These are phyloP conservation scores for Phytophthora niederhauseri DNA, from an alignment of 352 stramenopile species.

Conservation along the genomic window DNA sequence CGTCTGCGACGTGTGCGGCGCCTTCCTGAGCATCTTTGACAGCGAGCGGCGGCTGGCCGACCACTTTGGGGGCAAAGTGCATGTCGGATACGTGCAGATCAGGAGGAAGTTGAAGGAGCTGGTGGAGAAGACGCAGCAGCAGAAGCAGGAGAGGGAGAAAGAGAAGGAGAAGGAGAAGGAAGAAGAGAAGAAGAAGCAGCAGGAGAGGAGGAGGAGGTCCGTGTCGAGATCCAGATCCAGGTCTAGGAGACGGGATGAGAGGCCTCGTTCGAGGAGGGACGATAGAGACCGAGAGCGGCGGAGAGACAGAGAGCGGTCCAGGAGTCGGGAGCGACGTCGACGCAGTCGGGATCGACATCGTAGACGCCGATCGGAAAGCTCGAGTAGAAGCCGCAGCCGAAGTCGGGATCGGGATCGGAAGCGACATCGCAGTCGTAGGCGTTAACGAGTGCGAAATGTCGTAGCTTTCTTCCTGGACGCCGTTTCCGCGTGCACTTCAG, in stretches of 20 bases:
- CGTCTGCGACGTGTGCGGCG: conserved; percentile 92
- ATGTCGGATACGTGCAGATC: conserved; percentile 92
- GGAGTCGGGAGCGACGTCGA: conserved; percentile 28
- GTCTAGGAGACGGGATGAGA: background rate
- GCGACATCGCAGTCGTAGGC: conserved; percentile 45
- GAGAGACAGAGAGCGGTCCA: conserved; percentile 20
- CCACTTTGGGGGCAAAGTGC: conserved; percentile 92
- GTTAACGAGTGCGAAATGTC: conserved; percentile 6
- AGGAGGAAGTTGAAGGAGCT: conserved; percentile 85
- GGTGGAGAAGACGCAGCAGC: conserved; percentile 21
- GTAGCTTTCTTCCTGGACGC: background rate
- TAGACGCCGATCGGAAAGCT: conserved; percentile 39
- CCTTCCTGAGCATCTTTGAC: conserved; percentile 93
- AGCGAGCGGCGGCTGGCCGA: conserved; percentile 89
- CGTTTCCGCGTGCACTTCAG: background rate
- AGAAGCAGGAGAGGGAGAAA: background rate
- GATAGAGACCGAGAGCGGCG: conserved; percentile 10
- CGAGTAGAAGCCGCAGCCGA: conserved; percentile 37
- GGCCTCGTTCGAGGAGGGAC: conserved; percentile 7
- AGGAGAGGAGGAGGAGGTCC: conserved; percentile 1
- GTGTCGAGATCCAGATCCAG: conserved; percentile 6
- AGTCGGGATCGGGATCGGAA: conserved; percentile 31
- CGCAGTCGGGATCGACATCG: conserved; percentile 13
- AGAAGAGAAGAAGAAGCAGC: conserved; percentile 7
- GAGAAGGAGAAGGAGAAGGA: background rate